A percentile compares a stretch with the other conserved stretches of the same genome.
These are phyloP conservation scores for Breynia disticha DNA, from an alignment of 441 rosid species.

Conservation along the genomic window DNA sequence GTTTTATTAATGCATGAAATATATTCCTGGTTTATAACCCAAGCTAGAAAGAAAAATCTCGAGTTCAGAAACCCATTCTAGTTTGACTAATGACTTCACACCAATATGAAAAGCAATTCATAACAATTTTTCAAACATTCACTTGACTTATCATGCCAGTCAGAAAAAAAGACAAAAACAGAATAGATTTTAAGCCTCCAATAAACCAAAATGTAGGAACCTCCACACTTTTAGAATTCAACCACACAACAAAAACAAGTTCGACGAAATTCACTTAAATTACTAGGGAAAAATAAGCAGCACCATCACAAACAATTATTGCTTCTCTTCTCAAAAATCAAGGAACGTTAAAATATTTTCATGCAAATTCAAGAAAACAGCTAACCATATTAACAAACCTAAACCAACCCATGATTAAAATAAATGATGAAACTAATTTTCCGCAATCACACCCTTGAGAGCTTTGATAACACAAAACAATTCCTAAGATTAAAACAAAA, in stretches of 20 bases:
- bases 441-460: background rate
- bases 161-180: too few species aligned
- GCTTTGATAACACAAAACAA: conserved; percentile 4
- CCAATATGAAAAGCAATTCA: too few species aligned
- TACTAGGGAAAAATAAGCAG: conserved; percentile 5
- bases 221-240: background rate
- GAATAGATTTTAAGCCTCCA: too few species aligned
- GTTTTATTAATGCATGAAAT: too few species aligned
- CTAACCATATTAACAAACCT: background rate
- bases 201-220: conserved; percentile 2
- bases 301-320: background rate
- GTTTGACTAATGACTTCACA: too few species aligned
- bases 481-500: conserved; percentile 7
- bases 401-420: conserved; percentile 1
- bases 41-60: too few species aligned
- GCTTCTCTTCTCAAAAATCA: conserved; percentile 4
- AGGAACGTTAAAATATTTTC: background rate
- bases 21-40: too few species aligned
- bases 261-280: conserved; percentile 6
- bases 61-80: too few species aligned
- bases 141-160: too few species aligned
- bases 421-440: background rate
- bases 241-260: conserved; percentile 2
- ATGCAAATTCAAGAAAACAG: background rate
- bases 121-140: too few species aligned